A percentile compares a stretch with the other conserved stretches of the same genome.
Evolutionary conservation across 108 stramenopile genomes (phyloP).

Genomic region (Epithemia pelagica): DNA sequence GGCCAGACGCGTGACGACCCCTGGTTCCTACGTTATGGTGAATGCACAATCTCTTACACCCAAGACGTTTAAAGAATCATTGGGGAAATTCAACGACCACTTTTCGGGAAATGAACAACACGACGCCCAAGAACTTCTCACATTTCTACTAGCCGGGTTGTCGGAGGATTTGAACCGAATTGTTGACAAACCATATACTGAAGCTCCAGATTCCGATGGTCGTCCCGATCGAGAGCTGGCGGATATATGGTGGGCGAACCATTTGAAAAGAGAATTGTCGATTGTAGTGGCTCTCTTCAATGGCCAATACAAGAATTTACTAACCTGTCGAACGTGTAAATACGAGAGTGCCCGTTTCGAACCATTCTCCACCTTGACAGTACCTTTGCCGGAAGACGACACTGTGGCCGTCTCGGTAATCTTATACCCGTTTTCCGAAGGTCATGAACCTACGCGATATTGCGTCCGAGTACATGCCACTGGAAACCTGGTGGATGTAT

Average conservation of each 20-base stretch:
- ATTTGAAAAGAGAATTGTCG: conserved; percentile 88
- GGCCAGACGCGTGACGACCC: conserved; percentile 40
- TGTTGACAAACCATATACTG: conserved; percentile 92
- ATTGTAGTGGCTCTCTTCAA: conserved; percentile 92
- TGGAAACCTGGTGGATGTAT: conserved; percentile 71
- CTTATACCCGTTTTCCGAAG: conserved; percentile 44
- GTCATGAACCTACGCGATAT: conserved; percentile 52
- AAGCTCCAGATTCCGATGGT: conserved; percentile 88
- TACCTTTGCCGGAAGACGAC: conserved; percentile 93
- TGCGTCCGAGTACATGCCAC: conserved; percentile 68
- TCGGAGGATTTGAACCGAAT: conserved; percentile 97
- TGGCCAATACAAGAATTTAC: conserved; percentile 92
- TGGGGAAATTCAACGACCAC: conserved; percentile 86
- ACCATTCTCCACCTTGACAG: conserved; percentile 84
- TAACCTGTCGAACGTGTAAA: conserved; percentile 90
- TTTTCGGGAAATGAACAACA: conserved; percentile 97
- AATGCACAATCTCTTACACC: conserved; percentile 81
- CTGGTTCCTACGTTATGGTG: conserved; percentile 61
- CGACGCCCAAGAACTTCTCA: conserved; percentile 94
- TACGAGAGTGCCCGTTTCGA: conserved; percentile 97
- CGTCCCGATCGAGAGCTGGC: conserved; percentile 91
- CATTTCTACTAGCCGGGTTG: conserved; percentile 85
- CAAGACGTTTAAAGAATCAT: conserved; percentile 85
- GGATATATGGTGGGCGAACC: conserved; percentile 96
- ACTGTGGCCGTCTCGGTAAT: conserved; percentile 63